Evolutionary conservation across 768 basidiomycete species (phyloP), one percentile per base, ranked within the genome.

Genomic region (Naganishia friedmannii): DNA sequence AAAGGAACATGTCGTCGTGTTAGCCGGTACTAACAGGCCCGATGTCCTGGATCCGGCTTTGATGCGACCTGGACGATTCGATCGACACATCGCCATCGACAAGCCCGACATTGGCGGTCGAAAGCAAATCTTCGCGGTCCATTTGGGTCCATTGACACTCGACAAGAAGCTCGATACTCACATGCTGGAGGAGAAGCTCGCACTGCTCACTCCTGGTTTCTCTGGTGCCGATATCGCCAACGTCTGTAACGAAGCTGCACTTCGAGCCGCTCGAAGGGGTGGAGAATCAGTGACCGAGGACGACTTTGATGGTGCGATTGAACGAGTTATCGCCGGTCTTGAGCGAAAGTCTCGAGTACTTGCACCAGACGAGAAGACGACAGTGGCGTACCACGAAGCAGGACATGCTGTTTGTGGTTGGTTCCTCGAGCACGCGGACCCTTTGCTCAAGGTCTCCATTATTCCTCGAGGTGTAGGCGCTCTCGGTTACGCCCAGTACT

Each of bases 191-290:
- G 91, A 94, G 77, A 97, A 97, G 82, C 87, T 99, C 65, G 93
- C 91, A 3, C 91, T 97, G 23, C 87, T 98, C 51, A 98, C 96
- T 0, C 95, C 96, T 23, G 96, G 96, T 0, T 98, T 99, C 83
- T 96, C 93, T 17, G 96, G 96, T 74, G 96, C 96, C 2, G 96
- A 99, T 78, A 95, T 99, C 74, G 96, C 96, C 71, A 99, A 99
- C 76, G 95, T 98, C 23, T 96, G 93, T 80, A 99, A 99, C 80
- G 96, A 99, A 81, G 93, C 93, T 32, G 96, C 96, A 0, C 84
- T 99, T 42, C 90, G 94, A 70, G 95, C 95, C 21, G 96, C 96
- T 34, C 88, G 96, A 69, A 87, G 89, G 67, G 85, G 86, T 4
- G 88, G 89, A 19, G 91, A 94, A 55, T 86, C 81, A 29, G 89